Percentiles rank a stretch among this genome's conserved stretches.
phyloP scores from a whole-genome alignment of 257 asterid genomes.

The Scutellaria galericulata region DNA sequence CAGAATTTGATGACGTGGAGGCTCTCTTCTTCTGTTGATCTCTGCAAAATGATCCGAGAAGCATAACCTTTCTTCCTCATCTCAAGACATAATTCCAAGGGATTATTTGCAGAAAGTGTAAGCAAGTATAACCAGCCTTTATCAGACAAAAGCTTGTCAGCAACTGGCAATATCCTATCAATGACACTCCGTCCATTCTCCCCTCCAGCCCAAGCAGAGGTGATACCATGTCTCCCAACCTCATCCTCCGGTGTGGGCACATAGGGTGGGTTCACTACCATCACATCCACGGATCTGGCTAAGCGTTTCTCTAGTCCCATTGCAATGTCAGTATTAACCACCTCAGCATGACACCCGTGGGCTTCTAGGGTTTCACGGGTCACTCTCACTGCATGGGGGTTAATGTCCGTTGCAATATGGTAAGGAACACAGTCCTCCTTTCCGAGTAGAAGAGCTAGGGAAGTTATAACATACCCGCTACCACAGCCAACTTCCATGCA shows the following conservation, averaged over 20 bases:
- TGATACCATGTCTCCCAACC: slow-evolving; percentile 81
- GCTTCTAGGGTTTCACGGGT: slow-evolving; percentile 72
- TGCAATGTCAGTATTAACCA: slow-evolving; percentile 73
- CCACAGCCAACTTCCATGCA: slow-evolving; percentile 98
- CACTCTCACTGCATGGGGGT: slow-evolving; percentile 74
- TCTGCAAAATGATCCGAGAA: slow-evolving; percentile 72
- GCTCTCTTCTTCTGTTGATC: slow-evolving; percentile 96
- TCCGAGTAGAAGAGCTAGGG: slow-evolving; percentile 78
- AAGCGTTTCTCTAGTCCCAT: slow-evolving; percentile 68
- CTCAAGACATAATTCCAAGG: slow-evolving; percentile 70
- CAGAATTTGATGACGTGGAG: slow-evolving; percentile 85
- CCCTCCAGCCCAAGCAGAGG: slow-evolving; percentile 96
- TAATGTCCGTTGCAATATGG: slow-evolving; percentile 82
- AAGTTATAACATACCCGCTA: slow-evolving; percentile 86
- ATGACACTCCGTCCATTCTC: slow-evolving; percentile 82
- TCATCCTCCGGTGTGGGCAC: slow-evolving; percentile 97
- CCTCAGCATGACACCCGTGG: slow-evolving; percentile 75
- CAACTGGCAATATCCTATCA: slow-evolving; percentile 85
- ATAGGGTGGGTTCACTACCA: slow-evolving; percentile 96
- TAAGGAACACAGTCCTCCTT: slow-evolving; percentile 40
- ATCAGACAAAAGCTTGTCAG: slow-evolving; percentile 75
- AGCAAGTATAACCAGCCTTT: slow-evolving; percentile 91
- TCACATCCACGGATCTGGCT: slow-evolving; percentile 69
- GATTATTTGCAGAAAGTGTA: slow-evolving; percentile 70
- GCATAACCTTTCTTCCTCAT: slow-evolving; percentile 89